Conservation (phyloP, 371 early-diverging fungal genomes). For the Circinella minor region DNA sequence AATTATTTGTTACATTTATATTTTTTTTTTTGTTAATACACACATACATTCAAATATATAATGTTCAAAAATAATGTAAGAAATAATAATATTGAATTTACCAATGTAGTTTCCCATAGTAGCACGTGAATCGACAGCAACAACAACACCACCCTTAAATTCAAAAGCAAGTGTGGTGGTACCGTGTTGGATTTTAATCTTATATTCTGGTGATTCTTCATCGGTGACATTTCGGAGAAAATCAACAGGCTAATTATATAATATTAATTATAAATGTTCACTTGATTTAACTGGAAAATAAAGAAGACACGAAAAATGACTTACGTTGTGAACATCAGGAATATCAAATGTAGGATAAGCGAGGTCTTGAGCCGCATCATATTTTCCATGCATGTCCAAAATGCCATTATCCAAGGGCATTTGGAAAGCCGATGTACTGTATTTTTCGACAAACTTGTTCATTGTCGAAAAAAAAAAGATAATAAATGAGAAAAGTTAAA, state of each 20-base stretch:
- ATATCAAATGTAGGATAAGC: slow-evolving; percentile 77
- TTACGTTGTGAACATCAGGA: slow-evolving; percentile 76
- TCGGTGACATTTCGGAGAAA: slow-evolving; percentile 68
- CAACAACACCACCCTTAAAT: slow-evolving; percentile 96
- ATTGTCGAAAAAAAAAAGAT: slow-evolving; percentile 30
- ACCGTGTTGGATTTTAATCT: slow-evolving; percentile 94
- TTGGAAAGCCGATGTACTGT: slow-evolving; percentile 48
- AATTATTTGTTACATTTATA: not conserved
- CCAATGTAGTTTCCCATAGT: slow-evolving; percentile 98
- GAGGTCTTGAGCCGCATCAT: slow-evolving; percentile 69
- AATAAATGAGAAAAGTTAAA: not conserved
- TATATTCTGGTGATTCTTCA: slow-evolving; percentile 61
- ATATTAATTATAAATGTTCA: too few species aligned
- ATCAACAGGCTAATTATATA: slow-evolving; percentile 59
- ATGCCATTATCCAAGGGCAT: slow-evolving; percentile 41
- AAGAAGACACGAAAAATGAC: slow-evolving; percentile 8
- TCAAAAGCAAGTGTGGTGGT: slow-evolving; percentile 99
- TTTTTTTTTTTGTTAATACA: not conserved
- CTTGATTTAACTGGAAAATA: not conserved
- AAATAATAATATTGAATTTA: slow-evolving; percentile 27
- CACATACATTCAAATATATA: too few species aligned
- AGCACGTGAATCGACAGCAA: slow-evolving; percentile 99
- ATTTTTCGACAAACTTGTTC: slow-evolving; percentile 65
- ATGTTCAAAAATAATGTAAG: too few species aligned
- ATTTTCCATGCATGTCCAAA: slow-evolving; percentile 46